Base-by-base conservation (phyloP, 2,329 filamentous ascomycete genomes). In the Fusarium zealandicum region DNA sequence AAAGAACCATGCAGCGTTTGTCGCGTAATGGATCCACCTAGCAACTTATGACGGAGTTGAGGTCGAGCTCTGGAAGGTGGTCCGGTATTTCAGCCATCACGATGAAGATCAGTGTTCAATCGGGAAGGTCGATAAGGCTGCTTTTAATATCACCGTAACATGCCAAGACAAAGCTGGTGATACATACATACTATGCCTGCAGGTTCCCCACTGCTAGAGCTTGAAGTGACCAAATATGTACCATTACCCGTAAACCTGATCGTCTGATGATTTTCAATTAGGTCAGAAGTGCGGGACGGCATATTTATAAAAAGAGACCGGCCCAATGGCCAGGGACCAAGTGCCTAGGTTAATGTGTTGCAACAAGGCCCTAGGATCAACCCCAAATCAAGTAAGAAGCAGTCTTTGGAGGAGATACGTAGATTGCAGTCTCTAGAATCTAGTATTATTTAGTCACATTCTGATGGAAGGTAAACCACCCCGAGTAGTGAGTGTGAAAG, bases 131-230 rank as follows among this genome's bases (percentile, higher is more conserved):
- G 5, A 25, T 45, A 53, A 44, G 16, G 11, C 7, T 14, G 31
- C 41, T 46, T 38, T 48, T 30, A 31, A n/a, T 47, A 25, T 37
- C 43, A 14, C 12, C 52, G 62, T 47, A 47, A 61, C 57, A 33
- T 57, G 63, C 63, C 63, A 64, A 66, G 63, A n/a, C 30, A 1
- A 42, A 20, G 20, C 59, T 58, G 59, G 43, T 35, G 27, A 41
- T 62, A 56, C 60, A 62, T 61, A 51, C n/a, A 40, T 48, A 38
- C 16, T 42, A 36, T 48, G 65, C 51, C 54, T 65, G 51, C 61
- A 25, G 53, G 45, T 18, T 36, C 33, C 14, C 13, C 28, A 11
- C 28, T 31, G 13, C 11, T 2, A 31, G 28, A 13, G 12, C 27
- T 30, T 30, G 3, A 4, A 4, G 27, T 30, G 27, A 30, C 12